Conservation (phyloP, 1,139 yeast species). For the Yamadazyma sp. region DNA sequence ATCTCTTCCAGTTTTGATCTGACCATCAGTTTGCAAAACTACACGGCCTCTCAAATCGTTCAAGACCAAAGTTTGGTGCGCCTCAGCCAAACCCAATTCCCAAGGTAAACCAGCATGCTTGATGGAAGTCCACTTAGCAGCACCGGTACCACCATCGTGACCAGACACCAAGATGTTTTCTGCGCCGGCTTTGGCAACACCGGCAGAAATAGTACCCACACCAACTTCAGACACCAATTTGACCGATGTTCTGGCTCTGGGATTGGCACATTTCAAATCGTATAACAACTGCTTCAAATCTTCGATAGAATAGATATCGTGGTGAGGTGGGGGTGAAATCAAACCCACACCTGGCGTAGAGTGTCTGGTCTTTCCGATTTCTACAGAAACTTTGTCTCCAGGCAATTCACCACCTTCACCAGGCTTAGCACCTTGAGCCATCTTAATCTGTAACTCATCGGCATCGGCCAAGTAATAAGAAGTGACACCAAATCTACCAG, state of each 20-base stretch:
- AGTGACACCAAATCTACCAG: slow-evolving; percentile 98
- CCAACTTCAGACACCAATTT: slow-evolving; percentile 97
- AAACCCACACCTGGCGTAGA: slow-evolving; percentile 97
- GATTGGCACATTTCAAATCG: slow-evolving; percentile 95
- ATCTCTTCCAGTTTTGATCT: slow-evolving; percentile 93
- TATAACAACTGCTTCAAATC: slow-evolving; percentile 95
- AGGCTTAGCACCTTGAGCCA: slow-evolving; percentile 99
- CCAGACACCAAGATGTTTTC: slow-evolving; percentile 95
- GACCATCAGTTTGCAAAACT: slow-evolving; percentile 96
- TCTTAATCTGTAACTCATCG: slow-evolving; percentile 94
- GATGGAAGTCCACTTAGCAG: slow-evolving; percentile 95
- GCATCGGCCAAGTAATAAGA: slow-evolving; percentile 93
- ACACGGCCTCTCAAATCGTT: slow-evolving; percentile 96
- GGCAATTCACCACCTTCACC: slow-evolving; percentile 99
- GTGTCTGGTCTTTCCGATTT: slow-evolving; percentile 93
- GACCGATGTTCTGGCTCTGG: slow-evolving; percentile 95
- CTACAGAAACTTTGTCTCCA: slow-evolving; percentile 85
- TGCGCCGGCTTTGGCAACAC: slow-evolving; percentile 98
- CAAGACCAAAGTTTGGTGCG: slow-evolving; percentile 94
- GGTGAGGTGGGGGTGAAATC: slow-evolving; percentile 98
- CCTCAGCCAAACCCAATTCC: slow-evolving; percentile 98
- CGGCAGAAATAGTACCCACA: slow-evolving; percentile 98
- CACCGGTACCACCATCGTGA: slow-evolving; percentile 99
- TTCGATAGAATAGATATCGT: slow-evolving; percentile 96
- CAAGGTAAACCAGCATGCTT: slow-evolving; percentile 97